Conservation (phyloP, 768 basidiomycete genomes). For the Tylopilus vinaceipallidus region DNA sequence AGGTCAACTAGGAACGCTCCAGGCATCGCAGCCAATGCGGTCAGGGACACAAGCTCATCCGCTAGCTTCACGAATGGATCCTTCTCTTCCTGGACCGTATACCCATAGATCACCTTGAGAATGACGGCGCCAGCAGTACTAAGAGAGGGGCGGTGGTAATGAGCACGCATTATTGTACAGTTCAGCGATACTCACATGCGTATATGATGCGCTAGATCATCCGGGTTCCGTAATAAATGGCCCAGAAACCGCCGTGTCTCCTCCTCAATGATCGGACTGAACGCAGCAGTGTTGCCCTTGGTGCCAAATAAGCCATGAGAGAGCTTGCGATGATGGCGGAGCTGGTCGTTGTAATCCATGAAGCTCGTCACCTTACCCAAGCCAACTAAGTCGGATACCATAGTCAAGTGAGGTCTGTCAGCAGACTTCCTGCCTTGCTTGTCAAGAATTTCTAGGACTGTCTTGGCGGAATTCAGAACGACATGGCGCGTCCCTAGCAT, state of each 20-base stretch:
- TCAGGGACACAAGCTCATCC: constrained; percentile 17
- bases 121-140: constrained; percentile 27
- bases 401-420: constrained; percentile 13
- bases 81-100: constrained; percentile 32
- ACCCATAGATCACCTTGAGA: constrained; percentile 42
- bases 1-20: constrained; percentile 22
- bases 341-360: constrained; percentile 1
- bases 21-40: constrained; percentile 6
- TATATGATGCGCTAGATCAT: constrained; percentile 12
- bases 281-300: constrained; percentile 2
- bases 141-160: no score
- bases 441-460: constrained; percentile 48
- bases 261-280: constrained; percentile 15
- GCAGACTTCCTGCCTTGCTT: constrained; percentile 54
- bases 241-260: constrained; percentile 17
- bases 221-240: constrained; percentile 15
- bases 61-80: constrained; percentile 38
- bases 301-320: constrained; percentile 10
- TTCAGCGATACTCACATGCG: constrained; percentile 15
- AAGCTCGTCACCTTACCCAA: constrained; percentile 6
- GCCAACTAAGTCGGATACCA: constrained; percentile 24
- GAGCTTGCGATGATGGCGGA: constrained; percentile 14
- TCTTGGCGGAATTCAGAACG: constrained; percentile 47
- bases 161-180: no score
- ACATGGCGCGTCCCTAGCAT: constrained; percentile 47